A percentile compares a stretch with the other conserved stretches of the same genome.
Evolutionary conservation across 2,329 filamentous ascomycete genomes (phyloP).

Genomic region (Passalora sequoiae): DNA sequence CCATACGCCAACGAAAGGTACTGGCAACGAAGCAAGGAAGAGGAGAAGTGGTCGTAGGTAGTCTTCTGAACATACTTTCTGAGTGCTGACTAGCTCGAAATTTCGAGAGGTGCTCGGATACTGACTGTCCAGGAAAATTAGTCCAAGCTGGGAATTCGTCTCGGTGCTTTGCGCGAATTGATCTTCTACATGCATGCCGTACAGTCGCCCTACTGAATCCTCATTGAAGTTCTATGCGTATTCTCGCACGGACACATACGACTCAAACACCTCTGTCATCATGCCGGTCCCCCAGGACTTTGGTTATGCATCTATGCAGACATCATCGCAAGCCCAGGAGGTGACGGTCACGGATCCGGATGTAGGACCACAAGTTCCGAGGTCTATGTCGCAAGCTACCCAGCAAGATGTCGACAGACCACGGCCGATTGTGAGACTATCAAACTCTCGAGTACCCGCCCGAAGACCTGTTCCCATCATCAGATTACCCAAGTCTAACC

Average conservation of each 20-base stretch:
- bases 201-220: no score
- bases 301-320: no score
- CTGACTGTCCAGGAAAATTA: neutral
- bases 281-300: no score
- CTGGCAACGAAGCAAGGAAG: constrained; percentile 20
- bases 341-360: no score
- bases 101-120: neutral
- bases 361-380: no score
- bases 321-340: no score
- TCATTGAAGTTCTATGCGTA: no score
- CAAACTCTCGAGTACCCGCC: neutral
- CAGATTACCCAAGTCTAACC: neutral
- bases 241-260: no score
- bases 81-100: constrained; percentile 1
- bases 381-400: no score
- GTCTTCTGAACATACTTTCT: neutral
- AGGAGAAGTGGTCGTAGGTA: constrained; percentile 21
- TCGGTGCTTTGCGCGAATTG: neutral
- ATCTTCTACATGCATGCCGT: neutral
- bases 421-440: no score
- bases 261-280: no score
- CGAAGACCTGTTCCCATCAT: neutral
- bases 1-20: constrained; percentile 9
- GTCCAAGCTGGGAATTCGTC: neutral
- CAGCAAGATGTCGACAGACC: no score